Percentiles rank a stretch among this genome's conserved stretches.
Conservation (phyloP, 441 rosid genomes). For the Eutrema salsugineum region DNA sequence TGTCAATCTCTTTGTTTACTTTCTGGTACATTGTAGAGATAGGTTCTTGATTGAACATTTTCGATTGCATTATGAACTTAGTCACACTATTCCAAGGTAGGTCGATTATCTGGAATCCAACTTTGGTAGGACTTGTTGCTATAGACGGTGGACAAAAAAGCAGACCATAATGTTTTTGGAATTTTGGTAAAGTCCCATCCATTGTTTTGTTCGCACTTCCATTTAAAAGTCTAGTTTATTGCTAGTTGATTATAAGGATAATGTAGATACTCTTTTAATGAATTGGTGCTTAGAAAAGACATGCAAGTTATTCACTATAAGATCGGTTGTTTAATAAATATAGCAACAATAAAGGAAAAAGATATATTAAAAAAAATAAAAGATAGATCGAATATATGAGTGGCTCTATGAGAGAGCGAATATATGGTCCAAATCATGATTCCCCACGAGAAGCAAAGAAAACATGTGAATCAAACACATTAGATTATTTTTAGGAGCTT, state of each 20-base stretch:
- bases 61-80: not conserved
- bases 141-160: not conserved
- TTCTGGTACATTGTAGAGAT: not conserved
- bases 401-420: not conserved
- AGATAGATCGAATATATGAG: not conserved
- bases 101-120: not conserved
- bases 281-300: not conserved
- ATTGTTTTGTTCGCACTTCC: not conserved
- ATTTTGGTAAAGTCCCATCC: not conserved
- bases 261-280: not conserved
- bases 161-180: not conserved
- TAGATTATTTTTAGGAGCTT: too few species aligned
- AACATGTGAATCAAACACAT: not conserved
- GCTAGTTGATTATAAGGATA: not conserved
- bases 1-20: not conserved
- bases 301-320: not conserved
- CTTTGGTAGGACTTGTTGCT: not conserved
- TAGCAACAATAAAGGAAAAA: not conserved
- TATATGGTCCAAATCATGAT: not conserved
- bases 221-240: not conserved
- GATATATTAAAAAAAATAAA: not conserved
- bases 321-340: not conserved
- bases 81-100: not conserved
- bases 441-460: not conserved
- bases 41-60: not conserved